phyloP scores from a whole-genome alignment of 2,329 filamentous ascomycete genomes.

The Domatiomyces catenatus region DNA sequence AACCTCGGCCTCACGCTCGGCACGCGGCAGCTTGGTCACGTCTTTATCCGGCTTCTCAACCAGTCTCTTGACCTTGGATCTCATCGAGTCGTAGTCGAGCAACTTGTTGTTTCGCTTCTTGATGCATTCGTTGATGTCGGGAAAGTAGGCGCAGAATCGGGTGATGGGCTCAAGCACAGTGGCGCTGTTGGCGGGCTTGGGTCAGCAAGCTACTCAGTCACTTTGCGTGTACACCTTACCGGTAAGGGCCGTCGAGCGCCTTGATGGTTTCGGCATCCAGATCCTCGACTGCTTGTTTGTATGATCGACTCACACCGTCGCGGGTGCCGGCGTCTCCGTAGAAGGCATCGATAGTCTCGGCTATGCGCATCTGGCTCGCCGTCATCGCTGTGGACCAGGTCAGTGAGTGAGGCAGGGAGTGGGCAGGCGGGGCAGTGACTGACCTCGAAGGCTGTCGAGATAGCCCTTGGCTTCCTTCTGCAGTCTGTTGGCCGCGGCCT shows the following conservation, averaged over 20 bases:
- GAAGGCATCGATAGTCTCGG: conserved; percentile 97
- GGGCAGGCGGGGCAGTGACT: conserved; percentile 9
- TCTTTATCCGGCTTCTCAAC: conserved; percentile 99
- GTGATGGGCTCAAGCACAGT: conserved; percentile 93
- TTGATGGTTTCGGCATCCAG: conserved; percentile 97
- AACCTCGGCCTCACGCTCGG: conserved; percentile 93
- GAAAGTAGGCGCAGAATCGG: conserved; percentile 95
- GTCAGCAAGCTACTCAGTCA: background rate
- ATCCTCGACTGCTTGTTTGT: conserved; percentile 97
- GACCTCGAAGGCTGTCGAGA: conserved; percentile 82
- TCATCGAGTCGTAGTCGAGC: conserved; percentile 91
- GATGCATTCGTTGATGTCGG: conserved; percentile 97
- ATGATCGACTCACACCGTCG: conserved; percentile 89
- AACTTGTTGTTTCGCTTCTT: conserved; percentile 98
- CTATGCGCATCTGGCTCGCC: conserved; percentile 96
- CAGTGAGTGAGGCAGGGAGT: background rate
- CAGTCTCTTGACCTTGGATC: conserved; percentile 90
- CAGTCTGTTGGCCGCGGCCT: conserved; percentile 75
- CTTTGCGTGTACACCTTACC: no score
- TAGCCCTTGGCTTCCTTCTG: conserved; percentile 99
- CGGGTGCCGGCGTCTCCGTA: conserved; percentile 91
- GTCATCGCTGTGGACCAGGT: conserved; percentile 63
- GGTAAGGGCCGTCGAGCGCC: conserved; percentile 87
- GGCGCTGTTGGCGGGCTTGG: conserved; percentile 36
- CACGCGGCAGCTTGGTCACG: conserved; percentile 83